phyloP scores from a whole-genome alignment of 2,329 filamentous ascomycete species.

The Colletotrichum phormii region DNA sequence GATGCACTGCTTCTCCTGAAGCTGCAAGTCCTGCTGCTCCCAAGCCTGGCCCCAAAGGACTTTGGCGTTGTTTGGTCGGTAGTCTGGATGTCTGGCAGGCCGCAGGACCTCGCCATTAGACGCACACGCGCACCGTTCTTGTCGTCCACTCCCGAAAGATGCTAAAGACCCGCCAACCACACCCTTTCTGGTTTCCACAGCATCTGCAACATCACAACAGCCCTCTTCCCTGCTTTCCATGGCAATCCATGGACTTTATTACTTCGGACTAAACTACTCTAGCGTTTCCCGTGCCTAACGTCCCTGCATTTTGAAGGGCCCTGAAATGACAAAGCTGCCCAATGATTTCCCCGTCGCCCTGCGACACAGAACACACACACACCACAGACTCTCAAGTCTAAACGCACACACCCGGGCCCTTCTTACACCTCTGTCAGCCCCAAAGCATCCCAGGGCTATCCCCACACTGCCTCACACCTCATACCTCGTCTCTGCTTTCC shows the following conservation, averaged over 20 bases:
- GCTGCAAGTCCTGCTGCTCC: not conserved
- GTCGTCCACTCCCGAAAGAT: not conserved
- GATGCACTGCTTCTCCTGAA: not conserved
- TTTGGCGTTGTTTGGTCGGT: not conserved
- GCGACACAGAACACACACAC: slow-evolving; percentile 1
- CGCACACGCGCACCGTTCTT: slow-evolving; percentile 3
- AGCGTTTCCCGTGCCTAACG: slow-evolving; percentile 20
- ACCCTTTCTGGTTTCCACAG: not conserved
- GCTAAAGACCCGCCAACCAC: slow-evolving; percentile 1
- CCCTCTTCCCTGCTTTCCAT: slow-evolving; percentile 31
- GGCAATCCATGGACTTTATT: slow-evolving; percentile 14
- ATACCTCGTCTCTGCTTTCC: not conserved
- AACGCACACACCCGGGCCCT: not conserved
- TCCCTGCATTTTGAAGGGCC: slow-evolving; percentile 22
- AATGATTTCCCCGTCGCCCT: slow-evolving; percentile 12
- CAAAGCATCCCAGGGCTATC: not conserved
- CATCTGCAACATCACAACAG: slow-evolving; percentile 29
- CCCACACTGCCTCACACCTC: slow-evolving; percentile 7
- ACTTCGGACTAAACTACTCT: slow-evolving; percentile 8
- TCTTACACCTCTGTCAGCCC: slow-evolving; percentile 8
- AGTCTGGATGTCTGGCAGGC: not conserved
- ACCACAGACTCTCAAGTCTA: not conserved
- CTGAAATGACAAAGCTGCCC: slow-evolving; percentile 31
- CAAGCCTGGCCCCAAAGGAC: not conserved
- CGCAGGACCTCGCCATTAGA: slow-evolving; percentile 9